Percentiles rank a stretch among this genome's conserved stretches.
Evolutionary conservation across 768 basidiomycete species (phyloP).

Genomic region (Psilocybe tampanensis): DNA sequence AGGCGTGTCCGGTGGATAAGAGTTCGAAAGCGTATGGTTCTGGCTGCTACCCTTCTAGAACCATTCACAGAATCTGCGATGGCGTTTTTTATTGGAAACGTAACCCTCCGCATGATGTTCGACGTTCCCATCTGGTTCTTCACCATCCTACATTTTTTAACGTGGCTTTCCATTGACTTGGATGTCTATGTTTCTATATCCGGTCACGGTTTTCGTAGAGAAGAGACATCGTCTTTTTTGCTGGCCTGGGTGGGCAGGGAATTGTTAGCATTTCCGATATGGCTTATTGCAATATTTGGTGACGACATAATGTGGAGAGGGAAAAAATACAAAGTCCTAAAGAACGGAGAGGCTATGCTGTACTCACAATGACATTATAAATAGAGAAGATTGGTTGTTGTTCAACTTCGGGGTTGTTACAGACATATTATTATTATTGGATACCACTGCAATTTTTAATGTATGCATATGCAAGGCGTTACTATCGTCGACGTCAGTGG

Average conservation of each 20-base stretch:
- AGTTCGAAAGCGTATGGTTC: conserved; percentile 92
- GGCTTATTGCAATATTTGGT: conserved; percentile 79
- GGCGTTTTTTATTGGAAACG: conserved; percentile 63
- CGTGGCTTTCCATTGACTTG: conserved; percentile 81
- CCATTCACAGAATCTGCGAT: conserved; percentile 91
- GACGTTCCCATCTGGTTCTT: conserved; percentile 57
- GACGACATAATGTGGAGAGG: conserved; percentile 90
- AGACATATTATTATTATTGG: not conserved
- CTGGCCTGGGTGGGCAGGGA: conserved; percentile 83
- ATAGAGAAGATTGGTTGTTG: not conserved
- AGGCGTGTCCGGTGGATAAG: conserved; percentile 96
- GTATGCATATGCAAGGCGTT: too few relatives aligned
- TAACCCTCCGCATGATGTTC: conserved; percentile 53
- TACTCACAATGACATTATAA: not conserved
- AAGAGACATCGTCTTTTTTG: conserved; percentile 60
- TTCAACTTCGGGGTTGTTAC: not conserved
- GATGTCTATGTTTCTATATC: conserved; percentile 81
- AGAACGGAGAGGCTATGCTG: conserved; percentile 66
- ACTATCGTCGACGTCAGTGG: not conserved
- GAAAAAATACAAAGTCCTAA: conserved; percentile 67
- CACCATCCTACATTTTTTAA: conserved; percentile 57
- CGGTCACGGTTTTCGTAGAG: conserved; percentile 56
- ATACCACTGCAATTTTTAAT: not conserved
- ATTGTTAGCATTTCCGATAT: conserved; percentile 85
- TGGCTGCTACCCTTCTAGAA: conserved; percentile 84